Conservation (phyloP, 495 filamentous ascomycete genomes). For the Trichoderma orchidacearum region DNA sequence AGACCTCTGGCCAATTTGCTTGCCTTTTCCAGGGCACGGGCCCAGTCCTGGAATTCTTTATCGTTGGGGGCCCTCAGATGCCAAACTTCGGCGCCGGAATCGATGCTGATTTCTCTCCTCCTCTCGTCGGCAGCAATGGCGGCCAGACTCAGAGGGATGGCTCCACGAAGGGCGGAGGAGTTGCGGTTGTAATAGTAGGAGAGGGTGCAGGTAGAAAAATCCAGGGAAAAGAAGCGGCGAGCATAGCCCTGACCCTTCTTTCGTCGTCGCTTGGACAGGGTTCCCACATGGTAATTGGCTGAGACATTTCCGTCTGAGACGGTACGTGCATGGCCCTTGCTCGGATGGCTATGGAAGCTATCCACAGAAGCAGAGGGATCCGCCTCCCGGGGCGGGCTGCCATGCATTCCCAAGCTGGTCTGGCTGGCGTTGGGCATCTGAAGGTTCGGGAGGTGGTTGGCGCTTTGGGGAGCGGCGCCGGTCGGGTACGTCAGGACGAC, state of each 20-base stretch:
- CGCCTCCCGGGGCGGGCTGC: slow-evolving; percentile 22
- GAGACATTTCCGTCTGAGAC: slow-evolving; percentile 15
- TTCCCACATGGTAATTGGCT: slow-evolving; percentile 56
- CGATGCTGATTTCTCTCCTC: slow-evolving; percentile 83
- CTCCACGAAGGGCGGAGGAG: slow-evolving; percentile 77
- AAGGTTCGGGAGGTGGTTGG: slow-evolving; percentile 49
- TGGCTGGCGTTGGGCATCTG: slow-evolving; percentile 34
- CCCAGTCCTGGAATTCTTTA: slow-evolving; percentile 80
- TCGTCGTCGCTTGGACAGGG: slow-evolving; percentile 74
- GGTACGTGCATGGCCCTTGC: slow-evolving; percentile 8
- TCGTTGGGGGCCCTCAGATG: slow-evolving; percentile 75
- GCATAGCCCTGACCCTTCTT: slow-evolving; percentile 93
- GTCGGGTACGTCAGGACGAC: slow-evolving; percentile 90
- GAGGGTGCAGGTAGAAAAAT: slow-evolving; percentile 79
- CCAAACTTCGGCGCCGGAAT: slow-evolving; percentile 95
- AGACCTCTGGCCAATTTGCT: slow-evolving; percentile 39
- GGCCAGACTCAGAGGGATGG: slow-evolving; percentile 82
- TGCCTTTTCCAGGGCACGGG: slow-evolving; percentile 67
- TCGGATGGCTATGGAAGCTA: slow-evolving; percentile 36
- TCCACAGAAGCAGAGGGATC: slow-evolving; percentile 37
- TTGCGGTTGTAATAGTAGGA: slow-evolving; percentile 93
- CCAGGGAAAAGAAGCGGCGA: slow-evolving; percentile 83
- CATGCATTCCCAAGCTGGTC: slow-evolving; percentile 30
- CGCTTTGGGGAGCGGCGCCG: slow-evolving; percentile 63
- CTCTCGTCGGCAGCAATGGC: slow-evolving; percentile 80